Base-by-base conservation (phyloP, 441 rosid genomes). In the Bocquillonia castaneifolia region DNA sequence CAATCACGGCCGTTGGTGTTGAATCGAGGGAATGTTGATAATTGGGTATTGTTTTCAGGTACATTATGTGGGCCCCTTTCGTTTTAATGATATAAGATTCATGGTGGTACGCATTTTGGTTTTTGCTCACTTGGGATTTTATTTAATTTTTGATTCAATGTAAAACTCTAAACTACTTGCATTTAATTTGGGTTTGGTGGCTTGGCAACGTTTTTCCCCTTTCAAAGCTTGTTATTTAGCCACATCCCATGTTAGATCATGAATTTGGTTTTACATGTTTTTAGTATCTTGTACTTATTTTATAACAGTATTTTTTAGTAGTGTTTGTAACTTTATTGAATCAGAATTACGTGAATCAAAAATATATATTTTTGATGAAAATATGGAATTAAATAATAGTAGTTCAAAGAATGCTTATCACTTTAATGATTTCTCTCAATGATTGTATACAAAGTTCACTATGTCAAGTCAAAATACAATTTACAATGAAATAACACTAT, bases 1-100 rank as follows among this genome's bases (percentile, higher is more conserved):
- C 20, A 25, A 80, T 83, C 76, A 13, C 15, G 32, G 56, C 83
- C 86, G 81, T 81, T 59, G 67, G 44, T 40, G 42, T 42, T 29
- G 3, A 25, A 40, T 28, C 0, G 42, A 42, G 45, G 54, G 22
- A 57, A 36, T 36, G 32, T 23, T 53, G 60, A 53, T 37, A 34
- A 6, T 74, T 12, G 61, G 73, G 69, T 57, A 78, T 64, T 13
- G 69, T 59, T 53, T 62, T 74, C 75, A 74, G 74, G 81, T 72
- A 40, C 14, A 12, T 69, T 15, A 37, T 0, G 1, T 2, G 59
- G 76, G 73, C 66, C 81, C 79, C 67, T 1, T 50, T 37, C 25
- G 55, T 59, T 40, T 0, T 40, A 73, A 73, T 66, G 72, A 66
- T n/a, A 18, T 39, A 68, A 74, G 74, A 75, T 73, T 70, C 69